Evolutionary conservation across 768 basidiomycete genomes (phyloP).

Genomic region (Psilocybe subaeruginosa): DNA sequence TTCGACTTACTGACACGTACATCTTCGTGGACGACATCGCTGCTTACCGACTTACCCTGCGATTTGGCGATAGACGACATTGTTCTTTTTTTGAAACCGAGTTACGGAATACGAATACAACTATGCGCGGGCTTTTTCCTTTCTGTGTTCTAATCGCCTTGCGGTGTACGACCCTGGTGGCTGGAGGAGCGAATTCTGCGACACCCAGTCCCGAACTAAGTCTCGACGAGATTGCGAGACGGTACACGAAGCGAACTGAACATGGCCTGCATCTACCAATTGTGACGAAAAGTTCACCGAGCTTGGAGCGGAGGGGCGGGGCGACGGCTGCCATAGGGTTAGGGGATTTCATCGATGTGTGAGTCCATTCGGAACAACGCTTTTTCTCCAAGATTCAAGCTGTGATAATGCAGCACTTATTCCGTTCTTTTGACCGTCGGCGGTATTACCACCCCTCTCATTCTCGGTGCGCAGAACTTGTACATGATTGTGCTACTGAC

Average conservation of each 20-base stretch:
- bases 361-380: conserved; percentile 23
- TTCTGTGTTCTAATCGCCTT: conserved; percentile 1
- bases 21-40: not conserved
- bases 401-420: conserved; percentile 51
- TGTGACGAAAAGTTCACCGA: conserved; percentile 22
- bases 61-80: not conserved
- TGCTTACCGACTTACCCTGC: not conserved
- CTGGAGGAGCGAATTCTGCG: not conserved
- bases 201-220: conserved; percentile 4
- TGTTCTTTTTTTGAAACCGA: not conserved
- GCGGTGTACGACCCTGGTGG: not conserved
- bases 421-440: conserved; percentile 64
- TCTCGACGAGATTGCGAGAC: conserved; percentile 26
- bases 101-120: not conserved
- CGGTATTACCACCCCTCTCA: conserved; percentile 50
- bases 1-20: conserved; percentile 7
- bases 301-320: conserved; percentile 31
- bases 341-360: conserved; percentile 69
- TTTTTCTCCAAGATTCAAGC: not conserved
- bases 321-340: conserved; percentile 48
- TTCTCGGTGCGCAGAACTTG: conserved; percentile 51
- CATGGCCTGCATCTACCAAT: conserved; percentile 43
- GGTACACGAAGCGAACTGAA: conserved; percentile 31
- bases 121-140: not conserved
- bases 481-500: not conserved